Base-by-base conservation (phyloP, 2,329 filamentous ascomycete genomes). In the Chaetoscypha palmicola region DNA sequence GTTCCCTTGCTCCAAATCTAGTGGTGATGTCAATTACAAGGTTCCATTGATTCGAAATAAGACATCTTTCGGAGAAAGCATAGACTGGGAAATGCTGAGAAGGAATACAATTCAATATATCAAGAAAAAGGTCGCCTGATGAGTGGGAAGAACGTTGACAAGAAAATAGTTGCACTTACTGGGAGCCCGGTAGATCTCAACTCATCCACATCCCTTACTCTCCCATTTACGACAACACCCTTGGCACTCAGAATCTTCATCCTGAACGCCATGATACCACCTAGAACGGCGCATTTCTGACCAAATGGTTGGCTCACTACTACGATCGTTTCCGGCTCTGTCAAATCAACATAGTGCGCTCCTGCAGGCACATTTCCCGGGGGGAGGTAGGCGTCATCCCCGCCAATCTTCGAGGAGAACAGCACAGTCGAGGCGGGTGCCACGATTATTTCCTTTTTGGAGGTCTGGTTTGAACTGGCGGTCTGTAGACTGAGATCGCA, bases 251-350 rank as follows among this genome's bases (percentile, higher is more conserved):
- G 68, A 11, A 72, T 61, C 55, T 79, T 77, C 73, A 88, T 83
- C 16, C 84, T 70, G 22, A 75, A 67, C 4, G 81, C 84, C 74
- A 88, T 84, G 51, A 89, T 86, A 14, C 84, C 84, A n/a, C 85
- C 85, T 4, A 86, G 72, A 5, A 86, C 73, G 4, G 84, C 84
- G 62, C 84, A 86, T 40, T 71, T 72, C 59, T 87, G 82, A 1
- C 69, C 71, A 0, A 67, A 57, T 0, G 83, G 81, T 56, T 88
- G 83, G 48, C 77, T 74, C 46, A 88, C 71, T 3, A 89, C 66
- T 3, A 81, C 76, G 41, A 88, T 71, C 1, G 78, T 82, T 5
- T 70, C 73, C 0, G 72, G 66, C 20, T 74, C 64, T 1, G 77
- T 73, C 32, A 77, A 65, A 62, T 90, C 85, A 28, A 80, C 81